These are phyloP conservation scores for Alternaria ethzedia DNA, from an alignment of 2,329 filamentous ascomycete species.

Conservation along the genomic window DNA sequence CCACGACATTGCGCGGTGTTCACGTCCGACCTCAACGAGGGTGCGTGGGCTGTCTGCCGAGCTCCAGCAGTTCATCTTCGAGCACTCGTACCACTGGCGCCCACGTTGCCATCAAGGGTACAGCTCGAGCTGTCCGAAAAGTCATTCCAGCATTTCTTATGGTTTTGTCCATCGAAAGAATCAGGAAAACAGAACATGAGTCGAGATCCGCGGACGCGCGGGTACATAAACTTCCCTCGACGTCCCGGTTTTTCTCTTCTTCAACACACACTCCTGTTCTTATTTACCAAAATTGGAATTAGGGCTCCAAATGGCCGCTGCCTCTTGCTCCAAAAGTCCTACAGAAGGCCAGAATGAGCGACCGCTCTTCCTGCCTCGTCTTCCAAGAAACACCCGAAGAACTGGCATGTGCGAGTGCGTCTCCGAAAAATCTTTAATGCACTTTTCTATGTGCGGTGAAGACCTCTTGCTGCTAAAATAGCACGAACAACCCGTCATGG, in stretches of 20 bases:
- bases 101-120: not conserved
- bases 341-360: not conserved
- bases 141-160: accelerated
- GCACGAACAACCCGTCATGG: not conserved
- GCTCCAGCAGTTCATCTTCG: not conserved
- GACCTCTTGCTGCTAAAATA: not conserved
- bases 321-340: not conserved
- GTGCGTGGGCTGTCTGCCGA: not conserved
- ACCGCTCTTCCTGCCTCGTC: not conserved
- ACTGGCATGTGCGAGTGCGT: not conserved
- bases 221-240: not conserved
- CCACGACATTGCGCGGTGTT: not conserved
- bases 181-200: not conserved
- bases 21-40: not conserved
- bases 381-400: not conserved
- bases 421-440: not conserved
- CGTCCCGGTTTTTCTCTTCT: not conserved
- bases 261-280: not conserved
- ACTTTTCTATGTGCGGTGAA: not conserved
- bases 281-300: not conserved
- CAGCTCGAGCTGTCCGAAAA: not conserved
- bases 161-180: no score
- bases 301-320: no score
- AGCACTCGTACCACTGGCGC: not conserved
- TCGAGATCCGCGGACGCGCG: not conserved